Conservation (phyloP, 768 basidiomycete genomes). For the Mycena belliarum region DNA sequence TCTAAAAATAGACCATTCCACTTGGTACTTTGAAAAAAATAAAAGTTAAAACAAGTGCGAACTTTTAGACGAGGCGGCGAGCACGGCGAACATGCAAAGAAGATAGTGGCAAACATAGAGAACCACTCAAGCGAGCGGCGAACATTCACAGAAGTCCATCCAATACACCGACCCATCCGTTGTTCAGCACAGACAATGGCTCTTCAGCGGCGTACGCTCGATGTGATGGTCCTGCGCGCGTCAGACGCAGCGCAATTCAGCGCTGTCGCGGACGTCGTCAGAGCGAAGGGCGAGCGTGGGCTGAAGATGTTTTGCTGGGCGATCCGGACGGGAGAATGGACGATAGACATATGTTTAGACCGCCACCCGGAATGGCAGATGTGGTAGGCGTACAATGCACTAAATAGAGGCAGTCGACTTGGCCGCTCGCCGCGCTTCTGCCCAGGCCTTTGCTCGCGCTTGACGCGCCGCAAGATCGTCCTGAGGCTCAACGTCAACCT, state of each 20-base stretch:
- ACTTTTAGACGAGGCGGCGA: no score
- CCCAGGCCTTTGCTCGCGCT: slow-evolving; percentile 59
- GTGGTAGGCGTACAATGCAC: slow-evolving; percentile 5
- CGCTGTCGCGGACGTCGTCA: slow-evolving; percentile 6
- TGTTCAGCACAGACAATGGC: not conserved
- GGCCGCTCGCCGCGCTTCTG: slow-evolving; percentile 45
- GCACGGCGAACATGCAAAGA: slow-evolving; percentile 19
- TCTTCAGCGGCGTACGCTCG: slow-evolving; percentile 7
- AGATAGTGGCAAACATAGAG: slow-evolving; percentile 20
- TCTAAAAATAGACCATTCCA: no score
- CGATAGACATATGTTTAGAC: slow-evolving; percentile 20
- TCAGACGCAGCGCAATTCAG: not conserved
- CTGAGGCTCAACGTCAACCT: slow-evolving; percentile 36
- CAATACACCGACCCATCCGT: not conserved
- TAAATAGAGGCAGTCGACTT: slow-evolving; percentile 7
- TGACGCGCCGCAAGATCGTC: slow-evolving; percentile 20
- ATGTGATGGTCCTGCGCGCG: slow-evolving; percentile 1
- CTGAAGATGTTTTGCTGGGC: slow-evolving; percentile 20
- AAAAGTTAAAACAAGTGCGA: no score
- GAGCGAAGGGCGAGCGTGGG: slow-evolving; percentile 1
- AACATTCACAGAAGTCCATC: no score
- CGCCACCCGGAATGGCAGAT: slow-evolving; percentile 10
- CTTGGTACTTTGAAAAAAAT: no score
- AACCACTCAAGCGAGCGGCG: slow-evolving; percentile 1
- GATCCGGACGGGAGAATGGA: slow-evolving; percentile 17